Evolutionary conservation across 352 stramenopile genomes (phyloP), one percentile per base, ranked within the genome.

Genomic region (Thalassiosira livingstoniorum): DNA sequence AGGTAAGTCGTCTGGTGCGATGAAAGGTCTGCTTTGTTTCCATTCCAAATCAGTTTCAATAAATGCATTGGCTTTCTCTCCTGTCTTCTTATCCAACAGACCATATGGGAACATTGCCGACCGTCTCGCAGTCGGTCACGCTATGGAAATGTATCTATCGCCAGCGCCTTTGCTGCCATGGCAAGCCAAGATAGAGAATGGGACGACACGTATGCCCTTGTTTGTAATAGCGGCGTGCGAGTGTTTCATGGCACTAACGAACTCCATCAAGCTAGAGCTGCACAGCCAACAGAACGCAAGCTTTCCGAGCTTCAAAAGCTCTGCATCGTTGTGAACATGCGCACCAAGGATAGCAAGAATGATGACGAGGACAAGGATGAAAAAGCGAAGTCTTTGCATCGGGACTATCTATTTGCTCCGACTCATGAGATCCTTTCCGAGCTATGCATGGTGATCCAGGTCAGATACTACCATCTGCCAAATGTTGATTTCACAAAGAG

Each of bases 361-460:
- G 11, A 23, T 25, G 47, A 27, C 21, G 47, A 25, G 47, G 21
- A 11, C 4, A 58, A 58, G 47, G 27, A 23, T 58, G 34, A 29
- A n/a, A n/a, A n/a, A n/a, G n/a, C n/a, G 11, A 65, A 53, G 47
- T 76, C 55, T 42, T 39, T 58, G 10, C 66, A 82, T 18, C 57
- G 60, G 39, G 57, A 77, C 37, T 87, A 70, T 65, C 25, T 83
- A n/a, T 87, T 71, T 47, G 55, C 80, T 71, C 74, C 80, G 3
- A 81, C 80, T 10, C 80, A 87, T 64, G 80, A 69, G 1, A 51
- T 87, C 43, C 51, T 72, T 57, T 64, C 51, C 32, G 80, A 87
- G 54, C 45, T 87, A n/a, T 87, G 74, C 51, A 87, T 87, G 80
- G 65, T 83, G 25, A 54, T 87, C 3, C 80, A 87, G 53, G 57